Percentiles rank a stretch among this genome's conserved stretches.
These are phyloP conservation scores for Erigeron canadensis DNA, from an alignment of 129 eudicot species.

Conservation along the genomic window DNA sequence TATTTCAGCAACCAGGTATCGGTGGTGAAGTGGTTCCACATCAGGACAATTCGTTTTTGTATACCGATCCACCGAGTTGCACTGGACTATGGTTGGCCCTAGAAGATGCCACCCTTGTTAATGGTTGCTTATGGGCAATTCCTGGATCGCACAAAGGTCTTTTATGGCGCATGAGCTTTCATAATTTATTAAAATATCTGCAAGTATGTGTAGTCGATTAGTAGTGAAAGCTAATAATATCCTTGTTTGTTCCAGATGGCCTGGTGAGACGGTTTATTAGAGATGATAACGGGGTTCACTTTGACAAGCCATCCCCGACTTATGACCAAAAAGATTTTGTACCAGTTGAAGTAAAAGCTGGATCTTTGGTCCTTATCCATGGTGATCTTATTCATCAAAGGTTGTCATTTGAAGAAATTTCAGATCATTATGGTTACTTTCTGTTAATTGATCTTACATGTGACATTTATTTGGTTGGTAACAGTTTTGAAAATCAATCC, in stretches of 20 bases:
- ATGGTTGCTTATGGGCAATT: slow-evolving; percentile 99
- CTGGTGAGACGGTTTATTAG: slow-evolving; percentile 82
- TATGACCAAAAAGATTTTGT: slow-evolving; percentile 81
- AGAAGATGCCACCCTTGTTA: slow-evolving; percentile 81
- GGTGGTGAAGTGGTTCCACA: slow-evolving; percentile 99
- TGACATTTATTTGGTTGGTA: slow-evolving; percentile 5
- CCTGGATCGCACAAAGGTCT: slow-evolving; percentile 94
- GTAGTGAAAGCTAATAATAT: not conserved
- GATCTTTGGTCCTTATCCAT: slow-evolving; percentile 85
- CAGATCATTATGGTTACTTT: not conserved
- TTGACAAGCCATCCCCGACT: slow-evolving; percentile 77
- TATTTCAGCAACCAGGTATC: slow-evolving; percentile 92
- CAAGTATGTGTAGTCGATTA: not conserved
- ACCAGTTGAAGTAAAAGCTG: slow-evolving; percentile 96
- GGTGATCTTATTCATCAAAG: slow-evolving; percentile 99
- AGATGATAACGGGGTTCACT: slow-evolving; percentile 86
- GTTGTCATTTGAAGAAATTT: slow-evolving; percentile 34
- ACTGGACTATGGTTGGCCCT: slow-evolving; percentile 98
- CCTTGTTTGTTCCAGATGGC: slow-evolving; percentile 52
- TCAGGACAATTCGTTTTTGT: slow-evolving; percentile 91
- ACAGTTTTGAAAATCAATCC: slow-evolving; percentile 90
- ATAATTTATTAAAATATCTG: not conserved
- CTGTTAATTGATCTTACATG: not conserved
- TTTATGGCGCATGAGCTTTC: not conserved
- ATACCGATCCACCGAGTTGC: slow-evolving; percentile 86